Evolutionary conservation across 176 grass and related monocot species (phyloP).

Genomic region (Aegilops tauschii): DNA sequence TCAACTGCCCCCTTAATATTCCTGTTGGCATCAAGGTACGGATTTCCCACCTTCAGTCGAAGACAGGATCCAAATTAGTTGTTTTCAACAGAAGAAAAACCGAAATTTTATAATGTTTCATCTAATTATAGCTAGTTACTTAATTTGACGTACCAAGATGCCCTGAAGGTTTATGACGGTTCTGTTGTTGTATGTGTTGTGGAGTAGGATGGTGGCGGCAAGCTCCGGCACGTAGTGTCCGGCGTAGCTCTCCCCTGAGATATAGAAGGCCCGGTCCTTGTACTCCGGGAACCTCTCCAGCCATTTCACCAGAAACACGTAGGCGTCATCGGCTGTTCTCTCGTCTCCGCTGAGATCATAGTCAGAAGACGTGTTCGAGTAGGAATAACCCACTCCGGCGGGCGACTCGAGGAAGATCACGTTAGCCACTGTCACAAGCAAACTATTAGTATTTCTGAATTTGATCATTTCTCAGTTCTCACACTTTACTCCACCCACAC

Average conservation of each 20-base stretch:
- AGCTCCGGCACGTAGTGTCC: constrained; percentile 50
- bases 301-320: constrained; percentile 40
- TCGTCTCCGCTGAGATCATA: constrained; percentile 36
- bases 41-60: constrained; percentile 42
- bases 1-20: constrained; percentile 4
- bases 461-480: too few species aligned
- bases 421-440: constrained; percentile 32
- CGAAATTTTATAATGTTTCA: not conserved
- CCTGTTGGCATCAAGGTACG: constrained; percentile 3
- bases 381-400: constrained; percentile 51
- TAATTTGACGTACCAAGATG: constrained; percentile 23
- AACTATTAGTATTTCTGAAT: not conserved
- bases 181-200: constrained; percentile 36
- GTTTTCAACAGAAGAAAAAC: not conserved
- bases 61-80: not conserved
- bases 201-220: constrained; percentile 34
- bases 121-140: not conserved
- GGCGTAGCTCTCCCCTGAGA: constrained; percentile 58
- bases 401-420: constrained; percentile 60
- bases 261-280: constrained; percentile 43
- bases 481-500: too few species aligned
- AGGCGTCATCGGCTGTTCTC: constrained; percentile 19
- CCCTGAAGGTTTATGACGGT: constrained; percentile 41
- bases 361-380: constrained; percentile 39
- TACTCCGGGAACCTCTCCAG: constrained; percentile 45